Evolutionary conservation across 768 basidiomycete genomes (phyloP), one percentile per base, ranked within the genome.

Genomic region (Leccinellum luteum): DNA sequence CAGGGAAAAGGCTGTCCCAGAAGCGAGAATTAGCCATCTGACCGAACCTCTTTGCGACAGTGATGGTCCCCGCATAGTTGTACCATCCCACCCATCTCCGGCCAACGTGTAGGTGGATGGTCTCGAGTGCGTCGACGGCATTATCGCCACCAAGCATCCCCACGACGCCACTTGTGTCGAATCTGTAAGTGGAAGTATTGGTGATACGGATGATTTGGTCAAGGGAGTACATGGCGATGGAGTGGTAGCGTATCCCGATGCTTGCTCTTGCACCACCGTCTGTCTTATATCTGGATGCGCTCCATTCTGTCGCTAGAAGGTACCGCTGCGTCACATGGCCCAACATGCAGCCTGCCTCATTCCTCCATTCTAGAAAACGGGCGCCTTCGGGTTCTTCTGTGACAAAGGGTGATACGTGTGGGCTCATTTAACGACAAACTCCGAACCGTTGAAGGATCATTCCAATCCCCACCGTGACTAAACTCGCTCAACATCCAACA

Each of bases 21-120:
- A 72, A 13, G 10, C 55, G 60, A 21, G 59, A 59, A 13, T 59
- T 23, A 17, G 70, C 68, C 50, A 74, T 67, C 34, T 64, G 61
- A 7, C 75, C 73, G 48, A 69, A 75, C n/a, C 51, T 62, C 55
- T 64, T 75, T 32, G 69, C 75, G 9, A 76, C 66, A 6, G 58
- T 60, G 35, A 64, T 60, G 35, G 69, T 45, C 13, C 75, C 75
- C 4, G 75, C 67, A 34, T 74, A 71, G 55, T 75, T 75, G 60
- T 75, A 75, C 71, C 71, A 76, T 35, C 73, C 74, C 1, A 61
- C 59, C 73, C 69, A 73, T 23, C 60, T 66, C 51, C 71, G 67
- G 21, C 66, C 64, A 27, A 62, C 38, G 56, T 67, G 67, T 21
- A 75, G 9, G 34, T 74, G 74, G n/a, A 76, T 69, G 1, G 70